A percentile compares a stretch with the other conserved stretches of the same genome.
Conservation (phyloP, 2,329 filamentous ascomycete genomes). For the Ophiostoma fasciatum region DNA sequence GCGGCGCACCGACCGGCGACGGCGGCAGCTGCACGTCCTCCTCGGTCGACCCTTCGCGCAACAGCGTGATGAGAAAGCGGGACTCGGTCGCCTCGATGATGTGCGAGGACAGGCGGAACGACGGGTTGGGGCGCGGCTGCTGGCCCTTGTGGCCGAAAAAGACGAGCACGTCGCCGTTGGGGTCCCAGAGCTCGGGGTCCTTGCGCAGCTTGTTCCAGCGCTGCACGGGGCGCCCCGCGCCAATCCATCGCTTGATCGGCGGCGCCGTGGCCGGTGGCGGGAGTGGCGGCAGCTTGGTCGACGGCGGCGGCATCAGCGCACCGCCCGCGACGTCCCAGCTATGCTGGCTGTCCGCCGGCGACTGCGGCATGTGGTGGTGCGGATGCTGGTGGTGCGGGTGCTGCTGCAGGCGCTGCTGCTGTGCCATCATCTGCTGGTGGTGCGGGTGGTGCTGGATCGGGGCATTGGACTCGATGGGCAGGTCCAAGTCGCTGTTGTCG, state of each 20-base stretch:
- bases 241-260: slow-evolving; percentile 38
- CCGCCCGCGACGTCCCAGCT: slow-evolving; percentile 13
- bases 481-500: slow-evolving; percentile 11
- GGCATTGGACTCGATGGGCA: slow-evolving; percentile 4
- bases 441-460: slow-evolving; percentile 7
- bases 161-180: slow-evolving; percentile 43
- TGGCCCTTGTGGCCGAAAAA: slow-evolving; percentile 35
- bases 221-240: slow-evolving; percentile 31
- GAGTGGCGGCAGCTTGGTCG: slow-evolving; percentile 26
- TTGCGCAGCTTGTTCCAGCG: slow-evolving; percentile 43
- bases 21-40: slow-evolving; percentile 29
- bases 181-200: slow-evolving; percentile 46
- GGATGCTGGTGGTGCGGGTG: slow-evolving; percentile 1
- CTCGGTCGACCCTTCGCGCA: slow-evolving; percentile 38
- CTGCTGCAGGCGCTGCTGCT: not conserved
- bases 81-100: slow-evolving; percentile 44
- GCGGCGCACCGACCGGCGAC: slow-evolving; percentile 27
- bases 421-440: slow-evolving; percentile 2
- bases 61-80: slow-evolving; percentile 33
- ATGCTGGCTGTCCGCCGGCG: slow-evolving; percentile 9
- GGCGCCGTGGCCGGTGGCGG: slow-evolving; percentile 21
- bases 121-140: slow-evolving; percentile 30
- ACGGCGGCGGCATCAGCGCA: slow-evolving; percentile 25
- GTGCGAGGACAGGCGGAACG: slow-evolving; percentile 42
- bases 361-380: not conserved